Evolutionary conservation across 2,329 filamentous ascomycete species (phyloP).

Genomic region (Sporothrix protearum): DNA sequence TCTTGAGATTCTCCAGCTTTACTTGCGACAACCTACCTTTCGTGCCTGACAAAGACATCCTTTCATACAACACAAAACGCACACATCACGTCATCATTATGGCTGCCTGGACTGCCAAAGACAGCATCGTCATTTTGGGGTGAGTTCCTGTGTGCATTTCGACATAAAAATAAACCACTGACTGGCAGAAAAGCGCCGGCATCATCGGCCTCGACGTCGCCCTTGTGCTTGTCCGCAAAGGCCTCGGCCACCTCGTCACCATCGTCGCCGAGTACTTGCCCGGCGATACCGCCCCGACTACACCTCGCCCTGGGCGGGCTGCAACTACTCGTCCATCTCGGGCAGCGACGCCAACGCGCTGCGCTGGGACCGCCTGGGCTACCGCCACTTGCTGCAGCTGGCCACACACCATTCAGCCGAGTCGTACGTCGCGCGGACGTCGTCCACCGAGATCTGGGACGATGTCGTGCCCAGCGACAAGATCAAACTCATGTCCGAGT

Average conservation of each 20-base stretch:
- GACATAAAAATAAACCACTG: no score
- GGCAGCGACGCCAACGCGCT: conserved; percentile 42
- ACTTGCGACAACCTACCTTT: neutral
- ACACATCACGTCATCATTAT: neutral
- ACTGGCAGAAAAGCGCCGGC: conserved; percentile 34
- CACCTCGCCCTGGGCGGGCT: conserved; percentile 45
- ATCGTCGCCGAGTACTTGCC: conserved; percentile 42
- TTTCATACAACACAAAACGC: neutral
- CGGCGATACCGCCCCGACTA: conserved; percentile 40
- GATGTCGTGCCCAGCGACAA: conserved; percentile 39
- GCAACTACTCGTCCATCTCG: conserved; percentile 45
- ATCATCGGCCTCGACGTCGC: conserved; percentile 42
- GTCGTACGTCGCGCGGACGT: conserved; percentile 38
- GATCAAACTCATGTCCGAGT: conserved; percentile 41
- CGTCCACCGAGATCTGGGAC: conserved; percentile 43
- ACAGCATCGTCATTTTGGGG: conserved; percentile 24
- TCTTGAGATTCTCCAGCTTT: no score
- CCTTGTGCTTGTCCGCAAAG: conserved; percentile 37
- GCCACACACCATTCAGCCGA: conserved; percentile 34
- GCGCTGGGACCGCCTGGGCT: conserved; percentile 42
- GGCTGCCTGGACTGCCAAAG: conserved; percentile 15
- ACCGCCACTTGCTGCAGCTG: conserved; percentile 38
- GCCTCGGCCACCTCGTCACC: conserved; percentile 36
- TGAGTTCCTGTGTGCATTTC: neutral
- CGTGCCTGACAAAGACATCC: neutral